Base-by-base conservation (phyloP, 2,329 filamentous ascomycete genomes). In the Onygena corvina region DNA sequence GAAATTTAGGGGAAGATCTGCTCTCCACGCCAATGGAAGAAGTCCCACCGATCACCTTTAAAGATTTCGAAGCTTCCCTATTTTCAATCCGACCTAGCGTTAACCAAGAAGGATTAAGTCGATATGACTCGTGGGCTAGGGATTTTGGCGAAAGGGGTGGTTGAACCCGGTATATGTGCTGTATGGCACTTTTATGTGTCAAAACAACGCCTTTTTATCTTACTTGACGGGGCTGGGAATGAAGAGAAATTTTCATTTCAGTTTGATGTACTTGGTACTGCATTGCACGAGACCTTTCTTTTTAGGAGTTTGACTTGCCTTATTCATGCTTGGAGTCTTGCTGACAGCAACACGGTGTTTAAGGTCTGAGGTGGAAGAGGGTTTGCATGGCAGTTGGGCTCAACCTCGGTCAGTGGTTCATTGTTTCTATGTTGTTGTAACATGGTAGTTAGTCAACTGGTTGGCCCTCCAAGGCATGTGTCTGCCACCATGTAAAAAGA, bases 91-190 rank as follows among this genome's bases (percentile, higher is more conserved):
- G 90, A 42, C 90, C 92, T 0, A 94, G 86, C 65, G 90, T 98
- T 2, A 87, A 86, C 61, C 84, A 82, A 62, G 74, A 86, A 48
- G 88, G 92, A 0, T 67, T 98, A 33, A 84, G 86, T 62, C 78
- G 88, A 61, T 95, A 93, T 64, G 92, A 96, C 66, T 84, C 93
- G 54, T 98, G 92, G 92, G 88, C 92, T 2, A 80, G 67, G 62
- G 84, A 94, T 63, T 98, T 92, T 73, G 92, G 92, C 40, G 92
- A 98, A 67, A 73, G 90, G 34, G 90, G 88, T 30, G 87, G 87
- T 16, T 94, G 50, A 30, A 2, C 12, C 38, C 3, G 6, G 4
- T 8, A 7, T 42, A 5, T 20, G 11, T 31, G 25, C 3, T 12
- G 27, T 20, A n/a, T n/a, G n/a, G n/a, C 21, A 9, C 18, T 42